A percentile compares a stretch with the other conserved stretches of the same genome.
These are phyloP conservation scores for Aspergillus flavus DNA, from an alignment of 2,329 filamentous ascomycete species.

Conservation along the genomic window DNA sequence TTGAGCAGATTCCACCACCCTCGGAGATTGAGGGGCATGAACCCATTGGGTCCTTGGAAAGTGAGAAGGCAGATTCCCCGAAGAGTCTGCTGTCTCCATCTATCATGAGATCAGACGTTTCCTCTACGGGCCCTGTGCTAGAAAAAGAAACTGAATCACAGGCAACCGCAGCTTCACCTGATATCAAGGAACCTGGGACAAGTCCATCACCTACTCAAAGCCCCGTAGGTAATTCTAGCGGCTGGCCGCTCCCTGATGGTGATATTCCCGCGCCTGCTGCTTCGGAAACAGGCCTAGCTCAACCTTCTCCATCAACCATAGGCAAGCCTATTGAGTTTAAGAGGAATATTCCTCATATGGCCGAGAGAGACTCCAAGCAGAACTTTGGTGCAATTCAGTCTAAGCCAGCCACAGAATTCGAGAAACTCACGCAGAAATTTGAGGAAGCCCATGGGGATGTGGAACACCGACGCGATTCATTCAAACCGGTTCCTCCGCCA, in stretches of 20 bases:
- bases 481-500: constrained; percentile 28
- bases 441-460: constrained; percentile 18
- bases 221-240: constrained; percentile 10
- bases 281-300: constrained; percentile 9
- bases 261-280: constrained; percentile 5
- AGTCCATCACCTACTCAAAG: constrained; percentile 7
- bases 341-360: constrained; percentile 16
- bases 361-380: constrained; percentile 12
- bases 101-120: constrained; percentile 8
- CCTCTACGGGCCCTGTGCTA: neutral
- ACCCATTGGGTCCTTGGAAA: neutral
- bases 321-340: constrained; percentile 16
- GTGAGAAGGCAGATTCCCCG: neutral
- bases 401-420: constrained; percentile 12
- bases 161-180: neutral
- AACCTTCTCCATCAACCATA: constrained; percentile 15
- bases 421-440: constrained; percentile 8
- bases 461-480: constrained; percentile 21
- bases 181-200: neutral
- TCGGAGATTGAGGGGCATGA: neutral
- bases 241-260: constrained; percentile 25
- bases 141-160: neutral
- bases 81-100: neutral
- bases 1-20: neutral
- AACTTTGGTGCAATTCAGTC: constrained; percentile 1